A percentile compares a stretch with the other conserved stretches of the same genome.
Conservation (phyloP, 2,329 filamentous ascomycete genomes). For the Byssothecium circinans region DNA sequence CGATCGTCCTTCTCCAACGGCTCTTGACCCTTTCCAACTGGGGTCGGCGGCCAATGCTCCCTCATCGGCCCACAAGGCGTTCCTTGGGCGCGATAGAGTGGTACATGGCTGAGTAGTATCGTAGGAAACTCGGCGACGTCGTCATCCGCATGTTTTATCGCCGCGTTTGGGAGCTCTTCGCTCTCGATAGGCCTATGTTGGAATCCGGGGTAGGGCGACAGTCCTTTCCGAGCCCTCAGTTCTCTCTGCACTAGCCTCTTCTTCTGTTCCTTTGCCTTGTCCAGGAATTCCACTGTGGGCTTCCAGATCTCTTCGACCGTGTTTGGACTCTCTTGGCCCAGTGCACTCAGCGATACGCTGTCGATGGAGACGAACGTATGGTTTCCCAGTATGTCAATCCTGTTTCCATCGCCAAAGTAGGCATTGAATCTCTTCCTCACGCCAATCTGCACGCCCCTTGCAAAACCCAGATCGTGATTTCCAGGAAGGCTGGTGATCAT, state of each 20-base stretch:
- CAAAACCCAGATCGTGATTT: slow-evolving; percentile 94
- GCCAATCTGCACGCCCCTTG: slow-evolving; percentile 75
- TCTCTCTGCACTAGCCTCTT: slow-evolving; percentile 69
- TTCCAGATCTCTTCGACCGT: slow-evolving; percentile 67
- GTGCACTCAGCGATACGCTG: slow-evolving; percentile 81
- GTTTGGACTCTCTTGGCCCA: slow-evolving; percentile 56
- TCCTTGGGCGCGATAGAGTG: slow-evolving; percentile 77
- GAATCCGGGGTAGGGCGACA: slow-evolving; percentile 59
- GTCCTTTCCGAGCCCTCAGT: slow-evolving; percentile 65
- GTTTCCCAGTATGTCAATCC: slow-evolving; percentile 88
- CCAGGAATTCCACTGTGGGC: slow-evolving; percentile 75
- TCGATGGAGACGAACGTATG: slow-evolving; percentile 95
- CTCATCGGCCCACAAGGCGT: slow-evolving; percentile 86
- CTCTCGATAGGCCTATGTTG: slow-evolving; percentile 63
- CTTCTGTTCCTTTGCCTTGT: slow-evolving; percentile 65
- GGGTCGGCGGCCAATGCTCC: slow-evolving; percentile 77
- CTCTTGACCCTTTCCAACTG: slow-evolving; percentile 61
- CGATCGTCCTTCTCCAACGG: slow-evolving; percentile 63
- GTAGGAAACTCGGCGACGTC: slow-evolving; percentile 73
- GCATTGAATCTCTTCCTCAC: slow-evolving; percentile 82
- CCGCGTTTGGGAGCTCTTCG: slow-evolving; percentile 40
- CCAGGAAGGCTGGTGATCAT: slow-evolving; percentile 85
- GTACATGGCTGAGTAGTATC: slow-evolving; percentile 87
- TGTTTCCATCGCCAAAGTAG: slow-evolving; percentile 89
- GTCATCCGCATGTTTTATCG: slow-evolving; percentile 41